These are phyloP conservation scores for Herpetomonas tarakana DNA, from an alignment of 208 protist species.

Conservation along the genomic window DNA sequence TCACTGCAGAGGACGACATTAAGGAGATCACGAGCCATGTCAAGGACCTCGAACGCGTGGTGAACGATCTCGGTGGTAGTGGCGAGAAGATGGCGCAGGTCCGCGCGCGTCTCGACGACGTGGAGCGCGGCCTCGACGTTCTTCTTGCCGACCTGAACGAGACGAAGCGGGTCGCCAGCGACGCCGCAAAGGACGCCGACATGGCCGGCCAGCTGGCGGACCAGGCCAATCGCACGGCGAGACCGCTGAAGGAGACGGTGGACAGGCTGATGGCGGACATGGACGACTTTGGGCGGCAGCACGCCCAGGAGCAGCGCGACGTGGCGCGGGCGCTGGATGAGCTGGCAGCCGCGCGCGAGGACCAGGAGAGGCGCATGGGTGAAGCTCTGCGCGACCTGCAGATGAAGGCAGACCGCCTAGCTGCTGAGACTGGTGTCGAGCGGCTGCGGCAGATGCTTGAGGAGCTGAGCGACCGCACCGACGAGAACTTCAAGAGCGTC, in stretches of 20 bases:
- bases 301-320: conserved; percentile 29
- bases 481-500: conserved; percentile 81
- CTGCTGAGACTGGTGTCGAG: conserved; percentile 36
- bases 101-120: conserved; percentile 38
- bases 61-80: conserved; percentile 30
- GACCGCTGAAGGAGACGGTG: conserved; percentile 34
- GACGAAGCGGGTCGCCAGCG: conserved; percentile 16
- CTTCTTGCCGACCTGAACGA: conserved; percentile 42
- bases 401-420: conserved; percentile 33
- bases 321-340: conserved; percentile 43
- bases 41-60: conserved; percentile 34
- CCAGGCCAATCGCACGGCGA: conserved; percentile 30
- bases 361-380: conserved; percentile 37
- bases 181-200: conserved; percentile 42
- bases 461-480: conserved; percentile 76
- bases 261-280: conserved; percentile 26
- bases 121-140: conserved; percentile 40
- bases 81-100: conserved; percentile 33
- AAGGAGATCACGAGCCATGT: conserved; percentile 36
- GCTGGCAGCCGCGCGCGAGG: conserved; percentile 27
- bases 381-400: conserved; percentile 47
- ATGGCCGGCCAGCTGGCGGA: conserved; percentile 43
- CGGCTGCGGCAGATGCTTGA: conserved; percentile 60
- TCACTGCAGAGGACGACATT: conserved; percentile 37
- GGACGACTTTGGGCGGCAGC: conserved; percentile 27